These are phyloP conservation scores for Talaromyces rugulosus DNA, from an alignment of 2,329 filamentous ascomycete genomes.

Conservation along the genomic window DNA sequence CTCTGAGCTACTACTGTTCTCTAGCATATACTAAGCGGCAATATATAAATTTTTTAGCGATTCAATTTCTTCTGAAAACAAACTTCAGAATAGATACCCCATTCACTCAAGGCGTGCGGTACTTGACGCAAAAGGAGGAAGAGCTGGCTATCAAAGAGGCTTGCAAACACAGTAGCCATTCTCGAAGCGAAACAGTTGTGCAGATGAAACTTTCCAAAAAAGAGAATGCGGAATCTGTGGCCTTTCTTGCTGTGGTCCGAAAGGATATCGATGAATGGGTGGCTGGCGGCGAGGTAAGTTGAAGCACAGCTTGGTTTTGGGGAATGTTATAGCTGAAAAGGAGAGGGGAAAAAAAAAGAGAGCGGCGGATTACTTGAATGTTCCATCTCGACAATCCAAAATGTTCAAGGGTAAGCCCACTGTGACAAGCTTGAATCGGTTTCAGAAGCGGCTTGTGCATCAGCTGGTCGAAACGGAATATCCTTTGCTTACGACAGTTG, in stretches of 20 bases:
- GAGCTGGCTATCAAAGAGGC: constrained; percentile 42
- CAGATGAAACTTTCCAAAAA: constrained; percentile 47
- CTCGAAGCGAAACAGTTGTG: constrained; percentile 26
- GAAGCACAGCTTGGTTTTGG: background rate
- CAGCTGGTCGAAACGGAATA: constrained; percentile 63
- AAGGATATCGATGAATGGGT: constrained; percentile 47
- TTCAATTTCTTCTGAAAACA: constrained; percentile 57
- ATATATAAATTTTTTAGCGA: constrained; percentile 35
- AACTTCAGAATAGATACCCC: constrained; percentile 56
- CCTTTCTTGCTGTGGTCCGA: constrained; percentile 47
- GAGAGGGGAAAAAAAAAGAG: constrained; percentile 13
- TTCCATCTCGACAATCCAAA: constrained; percentile 30
- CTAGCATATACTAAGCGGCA: background rate
- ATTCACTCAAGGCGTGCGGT: constrained; percentile 56
- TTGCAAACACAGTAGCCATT: constrained; percentile 31
- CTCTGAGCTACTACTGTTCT: background rate
- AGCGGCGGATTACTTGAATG: constrained; percentile 41
- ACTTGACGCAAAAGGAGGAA: constrained; percentile 56
- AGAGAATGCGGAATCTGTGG: constrained; percentile 47
- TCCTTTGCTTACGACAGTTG: constrained; percentile 35
- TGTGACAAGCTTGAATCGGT: constrained; percentile 46
- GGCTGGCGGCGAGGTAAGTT: constrained; percentile 18
- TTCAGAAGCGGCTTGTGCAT: constrained; percentile 62
- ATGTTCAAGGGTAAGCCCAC: constrained; percentile 14
- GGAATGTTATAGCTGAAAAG: constrained; percentile 2